These are phyloP conservation scores for Pinus tabuliformis DNA, from an alignment of 75 land plant species.

Conservation along the genomic window DNA sequence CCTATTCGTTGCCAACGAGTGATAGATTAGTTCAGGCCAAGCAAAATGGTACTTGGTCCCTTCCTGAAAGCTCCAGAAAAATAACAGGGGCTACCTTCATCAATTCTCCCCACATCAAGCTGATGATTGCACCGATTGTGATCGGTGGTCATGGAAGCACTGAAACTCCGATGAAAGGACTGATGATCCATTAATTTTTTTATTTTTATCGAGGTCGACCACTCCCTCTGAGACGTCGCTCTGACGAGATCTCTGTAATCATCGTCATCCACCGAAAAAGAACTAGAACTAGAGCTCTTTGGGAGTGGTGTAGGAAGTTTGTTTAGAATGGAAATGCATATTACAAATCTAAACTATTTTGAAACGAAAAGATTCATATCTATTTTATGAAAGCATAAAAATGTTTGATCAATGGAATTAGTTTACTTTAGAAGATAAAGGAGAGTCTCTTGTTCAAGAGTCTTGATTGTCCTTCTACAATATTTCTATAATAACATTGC, in stretches of 20 bases:
- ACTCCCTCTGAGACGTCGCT: conserved; percentile 29
- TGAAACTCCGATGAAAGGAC: neutral
- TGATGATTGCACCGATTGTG: no score
- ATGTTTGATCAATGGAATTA: no score
- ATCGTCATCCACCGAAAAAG: conserved; percentile 9
- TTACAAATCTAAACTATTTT: no score
- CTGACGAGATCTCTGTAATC: conserved; percentile 36
- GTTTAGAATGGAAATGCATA: no score
- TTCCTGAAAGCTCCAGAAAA: neutral
- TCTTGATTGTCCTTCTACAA: no score
- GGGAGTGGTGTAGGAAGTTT: neutral
- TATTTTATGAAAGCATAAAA: no score
- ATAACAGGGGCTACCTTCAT: conserved; percentile 11
- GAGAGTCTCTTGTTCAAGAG: no score
- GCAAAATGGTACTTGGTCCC: neutral
- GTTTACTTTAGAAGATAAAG: no score
- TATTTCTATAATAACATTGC: no score
- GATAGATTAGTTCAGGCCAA: no score
- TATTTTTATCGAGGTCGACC: conserved; percentile 8
- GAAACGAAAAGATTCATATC: no score
- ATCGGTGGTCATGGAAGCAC: neutral
- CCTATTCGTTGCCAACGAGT: no score
- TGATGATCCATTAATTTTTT: neutral
- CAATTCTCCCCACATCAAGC: conserved; percentile 12
- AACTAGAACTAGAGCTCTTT: conserved; percentile 14